phyloP scores from a whole-genome alignment of 352 stramenopile genomes.

The Pythium oligandrum region DNA sequence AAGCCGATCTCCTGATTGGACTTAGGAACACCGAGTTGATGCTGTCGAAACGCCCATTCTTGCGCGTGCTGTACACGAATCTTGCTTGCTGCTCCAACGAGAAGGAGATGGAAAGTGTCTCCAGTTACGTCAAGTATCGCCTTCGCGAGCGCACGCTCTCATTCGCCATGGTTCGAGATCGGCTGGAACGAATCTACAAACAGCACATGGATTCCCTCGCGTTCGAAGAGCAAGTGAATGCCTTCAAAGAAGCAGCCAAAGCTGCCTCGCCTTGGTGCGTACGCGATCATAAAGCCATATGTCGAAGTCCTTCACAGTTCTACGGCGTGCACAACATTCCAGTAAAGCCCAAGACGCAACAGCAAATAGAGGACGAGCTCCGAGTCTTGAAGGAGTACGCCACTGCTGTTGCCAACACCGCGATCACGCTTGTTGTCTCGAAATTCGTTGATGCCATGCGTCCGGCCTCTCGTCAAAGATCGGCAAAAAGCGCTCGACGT shows the following conservation, averaged over 20 bases:
- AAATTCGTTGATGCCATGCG: constrained; percentile 24
- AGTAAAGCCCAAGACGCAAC: constrained; percentile 29
- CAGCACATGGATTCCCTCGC: constrained; percentile 20
- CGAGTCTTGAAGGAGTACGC: constrained; percentile 20
- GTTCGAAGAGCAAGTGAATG: constrained; percentile 37
- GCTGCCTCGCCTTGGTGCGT: constrained; percentile 59
- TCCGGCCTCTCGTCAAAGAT: constrained; percentile 11
- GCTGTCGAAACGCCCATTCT: constrained; percentile 46
- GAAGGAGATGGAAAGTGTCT: constrained; percentile 43
- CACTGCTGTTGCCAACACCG: constrained; percentile 25
- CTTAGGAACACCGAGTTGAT: constrained; percentile 35
- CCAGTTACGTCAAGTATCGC: constrained; percentile 43
- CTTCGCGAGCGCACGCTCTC: constrained; percentile 40
- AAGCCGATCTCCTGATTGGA: constrained; percentile 45
- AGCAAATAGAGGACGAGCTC: constrained; percentile 35
- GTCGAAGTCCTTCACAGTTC: constrained; percentile 34
- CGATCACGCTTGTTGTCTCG: constrained; percentile 27
- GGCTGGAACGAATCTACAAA: constrained; percentile 33
- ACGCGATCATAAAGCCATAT: constrained; percentile 38
- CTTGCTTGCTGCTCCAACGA: constrained; percentile 53
- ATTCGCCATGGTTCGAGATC: constrained; percentile 11
- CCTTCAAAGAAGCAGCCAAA: constrained; percentile 36
- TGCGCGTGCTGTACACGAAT: constrained; percentile 50
- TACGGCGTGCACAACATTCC: constrained; percentile 53
- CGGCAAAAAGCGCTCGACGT: constrained; percentile 6